These are phyloP conservation scores for Kewa caespitosa DNA, from an alignment of 179 eudicot genomes.

Conservation along the genomic window DNA sequence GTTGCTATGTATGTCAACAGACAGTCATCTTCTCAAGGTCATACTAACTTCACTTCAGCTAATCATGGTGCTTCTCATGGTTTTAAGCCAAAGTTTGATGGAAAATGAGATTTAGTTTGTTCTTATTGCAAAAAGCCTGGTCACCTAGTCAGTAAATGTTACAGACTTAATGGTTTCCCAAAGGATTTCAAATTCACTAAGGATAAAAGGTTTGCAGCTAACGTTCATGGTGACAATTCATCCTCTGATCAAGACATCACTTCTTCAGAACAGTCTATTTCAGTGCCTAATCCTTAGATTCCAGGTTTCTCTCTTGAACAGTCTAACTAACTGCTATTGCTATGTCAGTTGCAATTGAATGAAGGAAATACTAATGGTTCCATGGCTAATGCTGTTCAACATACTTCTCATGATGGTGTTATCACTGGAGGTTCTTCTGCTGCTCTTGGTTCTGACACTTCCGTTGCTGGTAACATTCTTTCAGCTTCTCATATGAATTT, in stretches of 20 bases:
- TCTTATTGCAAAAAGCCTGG: neutral
- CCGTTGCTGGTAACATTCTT: neutral
- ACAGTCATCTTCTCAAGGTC: no score
- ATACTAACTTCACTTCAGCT: no score
- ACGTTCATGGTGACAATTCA: neutral
- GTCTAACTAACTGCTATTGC: no score
- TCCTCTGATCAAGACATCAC: no score
- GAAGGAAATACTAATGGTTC: no score
- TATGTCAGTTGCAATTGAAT: no score
- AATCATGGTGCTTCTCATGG: no score
- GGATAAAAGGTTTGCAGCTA: neutral
- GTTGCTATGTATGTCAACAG: neutral
- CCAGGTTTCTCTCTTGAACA: neutral
- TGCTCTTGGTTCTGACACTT: neutral
- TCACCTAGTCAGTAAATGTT: neutral
- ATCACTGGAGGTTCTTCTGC: neutral
- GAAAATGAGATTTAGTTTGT: neutral
- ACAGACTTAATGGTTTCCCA: neutral
- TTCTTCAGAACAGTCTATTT: neutral
- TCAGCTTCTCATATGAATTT: neutral
- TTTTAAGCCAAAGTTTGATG: neutral
- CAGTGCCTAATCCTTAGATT: neutral
- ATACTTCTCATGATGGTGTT: neutral
- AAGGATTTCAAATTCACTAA: neutral
- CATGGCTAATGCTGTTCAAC: neutral